Evolutionary conservation across 2,329 filamentous ascomycete genomes (phyloP).

Genomic region (Cladorrhinum sp.): DNA sequence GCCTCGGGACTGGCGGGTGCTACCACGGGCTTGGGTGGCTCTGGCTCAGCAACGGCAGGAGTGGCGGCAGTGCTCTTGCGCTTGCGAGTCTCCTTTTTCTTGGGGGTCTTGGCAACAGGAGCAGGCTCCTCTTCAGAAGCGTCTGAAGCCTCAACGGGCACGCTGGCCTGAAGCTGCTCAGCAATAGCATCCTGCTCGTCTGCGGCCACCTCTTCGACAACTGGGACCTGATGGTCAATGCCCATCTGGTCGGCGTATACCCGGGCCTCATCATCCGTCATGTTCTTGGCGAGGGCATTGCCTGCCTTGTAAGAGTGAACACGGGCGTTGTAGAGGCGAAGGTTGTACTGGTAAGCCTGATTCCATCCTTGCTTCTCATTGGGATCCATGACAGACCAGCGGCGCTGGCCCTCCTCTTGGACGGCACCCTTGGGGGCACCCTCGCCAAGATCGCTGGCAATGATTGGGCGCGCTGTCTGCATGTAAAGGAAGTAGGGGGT

Average conservation of each 20-base stretch:
- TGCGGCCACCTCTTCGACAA: constrained; percentile 41
- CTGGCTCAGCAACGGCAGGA: constrained; percentile 45
- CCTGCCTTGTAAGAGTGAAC: constrained; percentile 63
- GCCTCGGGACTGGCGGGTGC: constrained; percentile 54
- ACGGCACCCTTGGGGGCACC: constrained; percentile 80
- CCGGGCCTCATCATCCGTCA: constrained; percentile 59
- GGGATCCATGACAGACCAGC: constrained; percentile 77
- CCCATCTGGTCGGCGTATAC: constrained; percentile 58
- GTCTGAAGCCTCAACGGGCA: constrained; percentile 34
- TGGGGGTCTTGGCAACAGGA: constrained; percentile 54
- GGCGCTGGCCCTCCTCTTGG: constrained; percentile 78
- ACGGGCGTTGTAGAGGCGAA: constrained; percentile 63
- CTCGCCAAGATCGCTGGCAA: constrained; percentile 73
- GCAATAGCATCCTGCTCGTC: constrained; percentile 57
- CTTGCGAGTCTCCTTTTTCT: constrained; percentile 54
- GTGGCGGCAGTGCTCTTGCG: constrained; percentile 46
- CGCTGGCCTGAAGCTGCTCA: constrained; percentile 53
- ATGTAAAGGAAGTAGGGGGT: constrained; percentile 96
- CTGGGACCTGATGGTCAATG: constrained; percentile 52
- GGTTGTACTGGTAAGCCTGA: constrained; percentile 65
- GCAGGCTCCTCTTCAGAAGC: constrained; percentile 40
- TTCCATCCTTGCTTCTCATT: constrained; percentile 70
- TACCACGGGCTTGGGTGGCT: constrained; percentile 38
- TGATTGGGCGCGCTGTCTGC: constrained; percentile 79
- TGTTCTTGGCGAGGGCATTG: constrained; percentile 56